phyloP scores from a whole-genome alignment of 805 yeast genomes.

The Suhomyces kilbournensis region DNA sequence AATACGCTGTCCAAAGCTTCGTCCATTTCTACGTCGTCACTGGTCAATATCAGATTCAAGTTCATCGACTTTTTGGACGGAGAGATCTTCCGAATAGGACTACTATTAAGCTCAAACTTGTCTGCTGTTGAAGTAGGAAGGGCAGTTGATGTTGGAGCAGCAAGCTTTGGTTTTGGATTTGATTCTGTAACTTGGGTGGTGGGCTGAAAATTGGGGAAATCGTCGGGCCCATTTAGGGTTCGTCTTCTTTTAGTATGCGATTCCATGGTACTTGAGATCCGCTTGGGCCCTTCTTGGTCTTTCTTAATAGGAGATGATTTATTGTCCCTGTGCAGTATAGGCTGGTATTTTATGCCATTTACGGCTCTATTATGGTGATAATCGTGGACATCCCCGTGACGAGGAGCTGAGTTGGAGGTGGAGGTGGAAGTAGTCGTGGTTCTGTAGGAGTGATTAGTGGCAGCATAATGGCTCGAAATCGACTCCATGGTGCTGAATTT shows the following conservation, averaged over 20 bases:
- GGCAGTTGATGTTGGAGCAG: not conserved
- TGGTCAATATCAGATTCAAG: constrained; percentile 28
- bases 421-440: not conserved
- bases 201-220: constrained; percentile 14
- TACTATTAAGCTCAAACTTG: constrained; percentile 4
- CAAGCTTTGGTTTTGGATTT: not conserved
- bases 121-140: not conserved
- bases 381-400: not conserved
- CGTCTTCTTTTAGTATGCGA: constrained; percentile 30
- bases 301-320: constrained; percentile 1
- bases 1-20: not conserved
- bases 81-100: constrained; percentile 31
- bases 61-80: constrained; percentile 42
- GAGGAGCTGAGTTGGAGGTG: not conserved
- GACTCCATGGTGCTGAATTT: constrained; percentile 30
- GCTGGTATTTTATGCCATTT: not conserved
- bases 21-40: constrained; percentile 6
- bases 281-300: not conserved
- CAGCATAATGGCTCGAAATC: constrained; percentile 24
- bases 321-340: not conserved
- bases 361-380: not conserved
- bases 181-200: not conserved
- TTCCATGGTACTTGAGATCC: not conserved
- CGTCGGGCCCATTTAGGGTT: constrained; percentile 43
- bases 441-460: not conserved